Conservation (phyloP, 257 asterid species). For the Solanum medicagineum region DNA sequence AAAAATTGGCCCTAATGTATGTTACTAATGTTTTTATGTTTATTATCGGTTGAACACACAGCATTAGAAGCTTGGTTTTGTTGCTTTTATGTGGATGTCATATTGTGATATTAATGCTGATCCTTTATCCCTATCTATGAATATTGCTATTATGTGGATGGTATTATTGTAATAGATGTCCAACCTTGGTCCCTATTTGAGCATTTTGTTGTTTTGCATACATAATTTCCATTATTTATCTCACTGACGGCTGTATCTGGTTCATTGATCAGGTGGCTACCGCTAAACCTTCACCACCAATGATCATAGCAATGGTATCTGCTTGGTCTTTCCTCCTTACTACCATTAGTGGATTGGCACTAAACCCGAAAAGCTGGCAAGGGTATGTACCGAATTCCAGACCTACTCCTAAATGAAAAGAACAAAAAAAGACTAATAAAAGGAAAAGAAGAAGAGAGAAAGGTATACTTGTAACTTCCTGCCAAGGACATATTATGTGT, state of each 20-base stretch:
- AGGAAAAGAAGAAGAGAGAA: background rate
- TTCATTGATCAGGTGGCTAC: conserved; percentile 49
- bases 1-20: conserved; percentile 83
- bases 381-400: conserved; percentile 22
- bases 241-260: background rate
- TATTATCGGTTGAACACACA: background rate
- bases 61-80: background rate
- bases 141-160: background rate
- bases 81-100: background rate
- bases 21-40: conserved; percentile 5
- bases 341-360: conserved; percentile 40
- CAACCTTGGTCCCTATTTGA: background rate
- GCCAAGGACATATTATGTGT: background rate
- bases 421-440: background rate
- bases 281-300: conserved; percentile 48
- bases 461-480: background rate
- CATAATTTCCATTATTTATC: background rate
- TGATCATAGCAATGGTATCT: conserved; percentile 54
- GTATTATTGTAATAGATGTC: background rate
- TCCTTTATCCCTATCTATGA: background rate
- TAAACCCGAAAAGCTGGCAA: conserved; percentile 66
- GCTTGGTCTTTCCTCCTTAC: conserved; percentile 92
- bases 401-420: background rate
- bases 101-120: background rate
- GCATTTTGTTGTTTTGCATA: background rate